These are phyloP conservation scores for Diaporthe caulivora DNA, from an alignment of 2,329 filamentous ascomycete genomes.

Conservation along the genomic window DNA sequence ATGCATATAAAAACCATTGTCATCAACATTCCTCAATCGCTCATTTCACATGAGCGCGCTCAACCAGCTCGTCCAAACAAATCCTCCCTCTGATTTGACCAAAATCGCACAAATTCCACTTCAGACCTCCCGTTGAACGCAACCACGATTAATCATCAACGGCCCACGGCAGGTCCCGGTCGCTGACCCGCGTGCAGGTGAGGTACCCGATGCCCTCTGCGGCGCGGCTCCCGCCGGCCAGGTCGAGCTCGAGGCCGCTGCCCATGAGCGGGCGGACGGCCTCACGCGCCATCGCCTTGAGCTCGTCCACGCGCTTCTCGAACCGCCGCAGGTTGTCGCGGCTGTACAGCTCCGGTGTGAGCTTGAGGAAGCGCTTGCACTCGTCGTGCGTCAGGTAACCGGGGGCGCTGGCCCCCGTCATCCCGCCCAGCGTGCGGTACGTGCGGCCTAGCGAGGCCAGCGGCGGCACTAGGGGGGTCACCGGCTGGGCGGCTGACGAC, in stretches of 20 bases:
- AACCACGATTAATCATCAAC: constrained; percentile 48
- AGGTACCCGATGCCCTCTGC: constrained; percentile 62
- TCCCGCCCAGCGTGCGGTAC: constrained; percentile 80
- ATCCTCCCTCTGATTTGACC: background rate
- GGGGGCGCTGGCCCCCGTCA: constrained; percentile 56
- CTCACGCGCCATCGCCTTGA: constrained; percentile 86
- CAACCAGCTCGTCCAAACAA: background rate
- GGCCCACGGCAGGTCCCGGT: constrained; percentile 64
- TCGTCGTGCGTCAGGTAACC: constrained; percentile 87
- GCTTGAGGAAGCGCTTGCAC: constrained; percentile 89
- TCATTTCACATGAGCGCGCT: background rate
- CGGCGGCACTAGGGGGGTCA: constrained; percentile 51
- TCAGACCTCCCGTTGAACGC: too few relatives aligned
- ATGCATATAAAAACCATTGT: constrained; percentile 18
- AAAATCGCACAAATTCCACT: background rate
- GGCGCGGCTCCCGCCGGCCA: constrained; percentile 60
- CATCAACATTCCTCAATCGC: constrained; percentile 20
- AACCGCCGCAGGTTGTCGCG: constrained; percentile 89
- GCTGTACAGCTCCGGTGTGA: constrained; percentile 84
- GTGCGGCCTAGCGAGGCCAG: constrained; percentile 76
- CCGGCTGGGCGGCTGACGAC: background rate
- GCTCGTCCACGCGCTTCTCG: constrained; percentile 87
- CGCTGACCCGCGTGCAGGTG: constrained; percentile 62
- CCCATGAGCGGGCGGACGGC: constrained; percentile 88
- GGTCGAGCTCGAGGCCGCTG: constrained; percentile 85